phyloP scores from a whole-genome alignment of 768 basidiomycete genomes.

The Candolleomyces eurysporus region DNA sequence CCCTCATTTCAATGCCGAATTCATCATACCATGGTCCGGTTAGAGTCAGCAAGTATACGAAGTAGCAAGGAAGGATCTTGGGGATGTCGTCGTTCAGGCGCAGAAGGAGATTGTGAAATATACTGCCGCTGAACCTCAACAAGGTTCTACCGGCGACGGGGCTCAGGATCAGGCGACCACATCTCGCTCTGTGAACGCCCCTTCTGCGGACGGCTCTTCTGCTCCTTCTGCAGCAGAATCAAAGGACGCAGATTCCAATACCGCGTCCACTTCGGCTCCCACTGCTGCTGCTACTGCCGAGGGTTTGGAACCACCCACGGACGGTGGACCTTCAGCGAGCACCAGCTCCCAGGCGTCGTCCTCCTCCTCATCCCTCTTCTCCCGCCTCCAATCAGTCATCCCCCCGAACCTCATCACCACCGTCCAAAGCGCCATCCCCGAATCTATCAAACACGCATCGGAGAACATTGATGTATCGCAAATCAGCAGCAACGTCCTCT shows the following conservation, averaged over 20 bases:
- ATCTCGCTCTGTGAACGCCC: background rate
- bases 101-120: constrained; percentile 74
- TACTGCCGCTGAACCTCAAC: constrained; percentile 22
- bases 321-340: constrained; percentile 17
- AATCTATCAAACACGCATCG: constrained; percentile 59
- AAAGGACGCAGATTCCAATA: background rate
- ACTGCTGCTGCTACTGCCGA: background rate
- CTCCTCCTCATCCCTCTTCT: constrained; percentile 48
- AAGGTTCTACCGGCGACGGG: background rate
- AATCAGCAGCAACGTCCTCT: constrained; percentile 57
- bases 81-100: constrained; percentile 72
- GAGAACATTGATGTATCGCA: constrained; percentile 68
- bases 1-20: background rate
- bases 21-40: background rate
- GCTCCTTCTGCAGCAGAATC: constrained; percentile 12
- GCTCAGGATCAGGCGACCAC: background rate
- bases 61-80: constrained; percentile 69
- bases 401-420: constrained; percentile 72
- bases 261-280: background rate
- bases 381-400: constrained; percentile 70
- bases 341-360: constrained; percentile 9
- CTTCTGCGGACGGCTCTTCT: constrained; percentile 2
- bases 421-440: constrained; percentile 67
- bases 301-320: background rate
- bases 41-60: constrained; percentile 72